Percentiles rank a stretch among this genome's conserved stretches.
Conservation (phyloP, 108 stramenopile species). For the Discostella pseudostelligera region DNA sequence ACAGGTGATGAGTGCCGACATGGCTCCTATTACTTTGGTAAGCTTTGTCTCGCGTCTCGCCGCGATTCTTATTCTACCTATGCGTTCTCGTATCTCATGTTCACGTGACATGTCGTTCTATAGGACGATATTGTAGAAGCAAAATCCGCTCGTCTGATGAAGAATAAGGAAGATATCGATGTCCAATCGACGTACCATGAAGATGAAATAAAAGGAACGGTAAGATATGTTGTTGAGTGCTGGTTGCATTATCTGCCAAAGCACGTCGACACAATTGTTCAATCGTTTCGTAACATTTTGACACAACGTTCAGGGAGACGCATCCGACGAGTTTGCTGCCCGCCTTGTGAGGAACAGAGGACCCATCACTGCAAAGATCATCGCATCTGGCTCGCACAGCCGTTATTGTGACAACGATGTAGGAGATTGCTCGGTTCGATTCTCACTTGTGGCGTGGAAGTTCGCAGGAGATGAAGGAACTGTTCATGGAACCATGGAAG, state of each 20-base stretch:
- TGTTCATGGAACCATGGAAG: conserved; percentile 42
- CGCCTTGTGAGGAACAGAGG: conserved; percentile 40
- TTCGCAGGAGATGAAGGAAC: conserved; percentile 42
- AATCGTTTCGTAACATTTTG: background rate
- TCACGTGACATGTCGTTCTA: background rate
- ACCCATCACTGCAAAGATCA: conserved; percentile 48
- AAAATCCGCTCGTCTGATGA: conserved; percentile 42
- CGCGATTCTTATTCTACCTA: no score
- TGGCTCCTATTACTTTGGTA: no score
- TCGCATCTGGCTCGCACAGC: conserved; percentile 26
- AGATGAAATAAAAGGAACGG: conserved; percentile 37
- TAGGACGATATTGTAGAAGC: conserved; percentile 37
- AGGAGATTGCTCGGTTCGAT: conserved; percentile 11
- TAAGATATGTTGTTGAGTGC: conserved; percentile 1
- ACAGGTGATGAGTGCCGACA: conserved; percentile 21
- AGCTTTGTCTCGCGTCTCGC: no score
- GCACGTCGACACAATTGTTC: no score
- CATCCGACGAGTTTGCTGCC: conserved; percentile 24
- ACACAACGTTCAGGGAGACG: conserved; percentile 20
- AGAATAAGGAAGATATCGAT: conserved; percentile 41
- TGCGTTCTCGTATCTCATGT: no score
- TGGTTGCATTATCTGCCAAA: no score
- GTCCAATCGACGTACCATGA: conserved; percentile 46
- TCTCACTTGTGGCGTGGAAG: conserved; percentile 43
- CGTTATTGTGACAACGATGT: conserved; percentile 10